A percentile compares a stretch with the other conserved stretches of the same genome.
phyloP scores from a whole-genome alignment of 139 green algal genomes.

The Chlorella sp. region DNA sequence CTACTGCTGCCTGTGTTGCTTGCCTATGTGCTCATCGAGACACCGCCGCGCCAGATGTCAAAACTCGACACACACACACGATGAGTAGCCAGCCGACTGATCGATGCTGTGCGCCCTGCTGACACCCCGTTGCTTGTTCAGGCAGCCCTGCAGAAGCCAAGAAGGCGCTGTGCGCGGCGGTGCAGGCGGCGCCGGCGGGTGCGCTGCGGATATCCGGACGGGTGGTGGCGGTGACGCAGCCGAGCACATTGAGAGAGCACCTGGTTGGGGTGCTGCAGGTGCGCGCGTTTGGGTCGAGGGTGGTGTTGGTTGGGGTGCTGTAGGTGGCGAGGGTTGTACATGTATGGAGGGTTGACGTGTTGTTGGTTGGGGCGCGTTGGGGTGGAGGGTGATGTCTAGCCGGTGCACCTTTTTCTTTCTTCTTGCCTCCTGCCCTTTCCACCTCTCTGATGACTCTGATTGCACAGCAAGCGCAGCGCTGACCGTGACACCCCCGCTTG shows the following conservation, averaged over 20 bases:
- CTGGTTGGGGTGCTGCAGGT: slow-evolving; percentile 70
- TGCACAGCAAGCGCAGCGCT: no score
- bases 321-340: no score
- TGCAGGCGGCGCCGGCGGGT: background rate
- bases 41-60: no score
- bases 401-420: no score
- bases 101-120: background rate
- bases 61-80: background rate
- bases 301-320: background rate
- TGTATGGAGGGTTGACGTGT: no score
- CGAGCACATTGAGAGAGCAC: slow-evolving; percentile 40
- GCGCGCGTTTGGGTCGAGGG: background rate
- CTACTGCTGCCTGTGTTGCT: no score
- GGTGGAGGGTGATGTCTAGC: no score
- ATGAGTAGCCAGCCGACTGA: background rate
- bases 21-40: no score
- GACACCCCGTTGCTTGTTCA: background rate
- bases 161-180: background rate
- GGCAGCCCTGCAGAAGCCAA: background rate
- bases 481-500: no score
- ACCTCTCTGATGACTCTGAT: no score
- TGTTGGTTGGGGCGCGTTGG: no score
- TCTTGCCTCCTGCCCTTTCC: no score
- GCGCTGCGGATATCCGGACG: slow-evolving; percentile 33
- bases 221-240: slow-evolving; percentile 68